A percentile compares a stretch with the other conserved stretches of the same genome.
These are phyloP conservation scores for Tricholoma sp. DNA, from an alignment of 768 basidiomycete species.

Conservation along the genomic window DNA sequence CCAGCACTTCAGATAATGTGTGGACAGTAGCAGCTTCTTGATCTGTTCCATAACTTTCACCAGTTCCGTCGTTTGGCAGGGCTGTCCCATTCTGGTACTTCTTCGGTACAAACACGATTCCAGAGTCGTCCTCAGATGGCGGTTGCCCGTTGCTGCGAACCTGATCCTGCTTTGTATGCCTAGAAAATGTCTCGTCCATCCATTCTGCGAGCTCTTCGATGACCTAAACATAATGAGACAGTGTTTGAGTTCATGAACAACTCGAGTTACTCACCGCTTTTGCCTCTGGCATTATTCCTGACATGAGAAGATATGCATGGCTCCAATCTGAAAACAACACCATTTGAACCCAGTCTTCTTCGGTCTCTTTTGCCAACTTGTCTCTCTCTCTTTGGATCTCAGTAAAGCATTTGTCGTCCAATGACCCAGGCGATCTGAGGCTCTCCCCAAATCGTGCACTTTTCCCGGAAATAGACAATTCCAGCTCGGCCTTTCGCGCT, in stretches of 20 bases:
- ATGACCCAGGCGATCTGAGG: slow-evolving; percentile 34
- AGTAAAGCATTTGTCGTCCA: slow-evolving; percentile 26
- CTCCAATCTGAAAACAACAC: slow-evolving; percentile 95
- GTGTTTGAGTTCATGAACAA: background rate
- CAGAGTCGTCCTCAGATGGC: slow-evolving; percentile 62
- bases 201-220: slow-evolving; percentile 85
- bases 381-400: slow-evolving; percentile 56
- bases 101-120: slow-evolving; percentile 58
- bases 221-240: slow-evolving; percentile 29
- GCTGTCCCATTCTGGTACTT: slow-evolving; percentile 14
- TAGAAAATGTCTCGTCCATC: slow-evolving; percentile 69
- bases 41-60: background rate
- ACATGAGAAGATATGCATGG: slow-evolving; percentile 97
- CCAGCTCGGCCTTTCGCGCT: slow-evolving; percentile 69
- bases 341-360: slow-evolving; percentile 94
- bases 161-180: slow-evolving; percentile 12
- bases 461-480: slow-evolving; percentile 53
- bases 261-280: slow-evolving; percentile 39
- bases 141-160: background rate
- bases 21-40: background rate
- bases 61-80: background rate
- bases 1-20: background rate
- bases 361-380: slow-evolving; percentile 60
- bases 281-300: slow-evolving; percentile 77
- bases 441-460: slow-evolving; percentile 59